Evolutionary conservation across 2,329 filamentous ascomycete genomes (phyloP).

Genomic region (Ophiostoma populinum): DNA sequence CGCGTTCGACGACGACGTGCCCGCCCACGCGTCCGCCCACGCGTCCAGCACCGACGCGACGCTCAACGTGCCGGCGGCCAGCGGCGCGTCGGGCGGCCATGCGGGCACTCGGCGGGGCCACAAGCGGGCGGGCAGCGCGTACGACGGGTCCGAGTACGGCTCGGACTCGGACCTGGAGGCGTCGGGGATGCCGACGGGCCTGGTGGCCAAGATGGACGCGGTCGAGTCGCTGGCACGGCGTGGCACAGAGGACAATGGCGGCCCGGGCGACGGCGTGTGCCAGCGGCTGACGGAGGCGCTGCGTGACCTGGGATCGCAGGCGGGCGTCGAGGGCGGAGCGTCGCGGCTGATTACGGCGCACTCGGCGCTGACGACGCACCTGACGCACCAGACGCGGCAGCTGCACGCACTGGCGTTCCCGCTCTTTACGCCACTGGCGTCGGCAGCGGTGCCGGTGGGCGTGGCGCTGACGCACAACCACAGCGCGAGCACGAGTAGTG

Average conservation of each 20-base stretch:
- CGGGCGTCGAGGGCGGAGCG: slow-evolving; percentile 52
- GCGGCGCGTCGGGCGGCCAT: too few relatives aligned
- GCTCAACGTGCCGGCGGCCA: slow-evolving; percentile 27
- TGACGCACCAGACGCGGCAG: slow-evolving; percentile 58
- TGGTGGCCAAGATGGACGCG: slow-evolving; percentile 54
- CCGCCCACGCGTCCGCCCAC: slow-evolving; percentile 13
- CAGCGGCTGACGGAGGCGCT: slow-evolving; percentile 51
- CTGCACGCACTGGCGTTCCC: slow-evolving; percentile 57
- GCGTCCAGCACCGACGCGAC: too few relatives aligned
- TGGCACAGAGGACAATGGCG: slow-evolving; percentile 48
- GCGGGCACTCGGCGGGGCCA: slow-evolving; percentile 24
- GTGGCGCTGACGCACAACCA: neutral
- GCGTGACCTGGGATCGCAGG: slow-evolving; percentile 55
- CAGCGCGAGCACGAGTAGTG: too few relatives aligned
- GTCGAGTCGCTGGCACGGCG: slow-evolving; percentile 53
- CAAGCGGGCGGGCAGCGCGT: slow-evolving; percentile 37
- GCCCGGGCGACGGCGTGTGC: slow-evolving; percentile 48
- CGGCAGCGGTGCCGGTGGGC: slow-evolving; percentile 13
- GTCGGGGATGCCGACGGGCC: slow-evolving; percentile 46
- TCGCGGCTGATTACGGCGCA: slow-evolving; percentile 61
- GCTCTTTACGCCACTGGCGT: slow-evolving; percentile 51
- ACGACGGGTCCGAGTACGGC: slow-evolving; percentile 60
- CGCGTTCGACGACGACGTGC: slow-evolving; percentile 25
- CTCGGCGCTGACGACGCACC: slow-evolving; percentile 55
- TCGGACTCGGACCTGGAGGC: slow-evolving; percentile 54